A percentile compares a stretch with the other conserved stretches of the same genome.
Evolutionary conservation across 2,329 filamentous ascomycete species (phyloP).

Genomic region (Hypoxylon sp.): DNA sequence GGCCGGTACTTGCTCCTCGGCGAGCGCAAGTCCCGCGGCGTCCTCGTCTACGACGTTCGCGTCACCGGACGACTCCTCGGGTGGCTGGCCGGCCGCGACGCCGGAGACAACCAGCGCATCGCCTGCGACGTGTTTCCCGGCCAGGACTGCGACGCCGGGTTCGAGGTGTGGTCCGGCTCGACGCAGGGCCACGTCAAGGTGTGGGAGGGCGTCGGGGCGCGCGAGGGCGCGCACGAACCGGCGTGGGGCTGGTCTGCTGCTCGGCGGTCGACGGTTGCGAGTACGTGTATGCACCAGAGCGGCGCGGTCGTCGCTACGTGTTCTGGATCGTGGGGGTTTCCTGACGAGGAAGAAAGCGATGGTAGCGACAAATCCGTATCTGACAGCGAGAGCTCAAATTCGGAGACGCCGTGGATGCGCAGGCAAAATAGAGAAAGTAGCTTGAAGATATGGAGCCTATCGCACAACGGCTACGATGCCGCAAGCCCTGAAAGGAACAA

Average conservation of each 20-base stretch:
- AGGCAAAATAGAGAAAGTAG: constrained; percentile 56
- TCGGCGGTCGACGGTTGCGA: constrained; percentile 59
- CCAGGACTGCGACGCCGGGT: constrained; percentile 53
- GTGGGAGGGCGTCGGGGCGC: constrained; percentile 67
- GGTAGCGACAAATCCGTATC: constrained; percentile 5
- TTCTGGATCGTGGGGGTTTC: constrained; percentile 64
- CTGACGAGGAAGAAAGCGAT: constrained; percentile 35
- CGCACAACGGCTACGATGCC: constrained; percentile 21
- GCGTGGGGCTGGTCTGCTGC: constrained; percentile 65
- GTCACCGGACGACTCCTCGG: constrained; percentile 68
- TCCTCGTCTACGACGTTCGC: constrained; percentile 73
- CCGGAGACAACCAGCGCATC: constrained; percentile 67
- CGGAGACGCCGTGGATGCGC: constrained; percentile 43
- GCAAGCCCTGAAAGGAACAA: constrained; percentile 9
- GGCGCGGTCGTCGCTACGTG: constrained; percentile 69
- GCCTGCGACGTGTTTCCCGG: constrained; percentile 66
- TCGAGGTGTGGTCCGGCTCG: constrained; percentile 73
- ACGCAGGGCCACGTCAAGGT: constrained; percentile 66
- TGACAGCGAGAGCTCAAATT: constrained; percentile 17
- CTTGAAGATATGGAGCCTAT: constrained; percentile 60
- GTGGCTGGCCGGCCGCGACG: constrained; percentile 63
- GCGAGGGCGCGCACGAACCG: constrained; percentile 58
- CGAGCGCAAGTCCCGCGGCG: constrained; percentile 66
- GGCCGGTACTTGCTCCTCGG: constrained; percentile 72
- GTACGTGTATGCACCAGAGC: constrained; percentile 63